phyloP scores from a whole-genome alignment of 1,139 yeast species.

The Meyerozyma carpophila region DNA sequence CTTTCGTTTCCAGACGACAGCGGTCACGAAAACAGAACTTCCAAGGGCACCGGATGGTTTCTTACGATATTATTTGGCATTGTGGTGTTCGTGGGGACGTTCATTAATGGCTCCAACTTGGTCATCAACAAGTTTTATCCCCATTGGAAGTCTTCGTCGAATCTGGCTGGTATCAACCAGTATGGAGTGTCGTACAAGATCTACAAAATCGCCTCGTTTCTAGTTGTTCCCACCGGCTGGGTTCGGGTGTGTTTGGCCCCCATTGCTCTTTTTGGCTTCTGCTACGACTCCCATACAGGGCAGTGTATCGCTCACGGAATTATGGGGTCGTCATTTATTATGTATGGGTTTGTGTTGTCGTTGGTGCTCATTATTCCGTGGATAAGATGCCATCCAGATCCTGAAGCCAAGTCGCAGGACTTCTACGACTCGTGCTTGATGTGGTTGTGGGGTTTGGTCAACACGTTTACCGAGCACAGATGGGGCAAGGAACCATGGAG shows the following conservation, averaged over 20 bases:
- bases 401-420: constrained; percentile 55
- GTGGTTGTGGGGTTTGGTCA: constrained; percentile 86
- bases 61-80: constrained; percentile 40
- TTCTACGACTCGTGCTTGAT: constrained; percentile 76
- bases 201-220: constrained; percentile 44
- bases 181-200: constrained; percentile 13
- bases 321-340: constrained; percentile 86
- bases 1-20: constrained; percentile 57
- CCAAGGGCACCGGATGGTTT: constrained; percentile 63
- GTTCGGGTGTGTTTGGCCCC: constrained; percentile 78
- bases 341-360: constrained; percentile 68
- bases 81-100: constrained; percentile 48
- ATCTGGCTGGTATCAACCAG: constrained; percentile 3
- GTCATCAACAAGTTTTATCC: constrained; percentile 35
- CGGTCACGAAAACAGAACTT: constrained; percentile 61
- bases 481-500: constrained; percentile 88
- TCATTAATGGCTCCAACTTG: constrained; percentile 49
- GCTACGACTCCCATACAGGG: constrained; percentile 68
- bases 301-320: constrained; percentile 96
- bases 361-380: constrained; percentile 67
- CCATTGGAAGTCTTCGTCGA: constrained; percentile 7
- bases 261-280: constrained; percentile 76
- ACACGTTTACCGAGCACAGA: constrained; percentile 92
- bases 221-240: constrained; percentile 51
- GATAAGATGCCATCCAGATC: constrained; percentile 40